Conservation (phyloP, 768 basidiomycete species). For the Mycena polygramma region DNA sequence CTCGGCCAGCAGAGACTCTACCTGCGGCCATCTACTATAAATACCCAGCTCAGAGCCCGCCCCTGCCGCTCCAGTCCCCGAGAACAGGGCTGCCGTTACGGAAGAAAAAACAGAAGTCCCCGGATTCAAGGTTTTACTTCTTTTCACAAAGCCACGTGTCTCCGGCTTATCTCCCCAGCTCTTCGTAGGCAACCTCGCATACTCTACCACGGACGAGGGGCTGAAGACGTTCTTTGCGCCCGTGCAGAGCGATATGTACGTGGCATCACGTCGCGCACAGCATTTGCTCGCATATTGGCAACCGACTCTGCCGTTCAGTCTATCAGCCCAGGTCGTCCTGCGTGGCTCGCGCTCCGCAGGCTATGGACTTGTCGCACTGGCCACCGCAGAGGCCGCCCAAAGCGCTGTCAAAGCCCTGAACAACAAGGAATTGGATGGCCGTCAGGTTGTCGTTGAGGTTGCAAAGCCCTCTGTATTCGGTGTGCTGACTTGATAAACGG, state of each 20-base stretch:
- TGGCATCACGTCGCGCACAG: conserved; percentile 57
- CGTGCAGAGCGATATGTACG: conserved; percentile 89
- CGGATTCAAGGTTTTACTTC: conserved; percentile 79
- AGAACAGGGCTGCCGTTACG: conserved; percentile 86
- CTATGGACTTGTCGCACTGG: conserved; percentile 92
- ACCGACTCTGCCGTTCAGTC: conserved; percentile 56
- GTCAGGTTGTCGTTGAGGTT: conserved; percentile 90
- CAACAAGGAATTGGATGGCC: conserved; percentile 91
- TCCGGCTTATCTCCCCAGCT: conserved; percentile 62
- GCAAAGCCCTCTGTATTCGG: conserved; percentile 93
- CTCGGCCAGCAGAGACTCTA: too few relatives aligned
- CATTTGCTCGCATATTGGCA: conserved; percentile 51
- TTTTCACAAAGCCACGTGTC: conserved; percentile 37
- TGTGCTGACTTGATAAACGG: too few relatives aligned
- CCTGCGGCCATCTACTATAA: conserved; percentile 62
- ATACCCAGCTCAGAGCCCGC: conserved; percentile 73
- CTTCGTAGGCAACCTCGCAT: conserved; percentile 96
- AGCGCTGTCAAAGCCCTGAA: conserved; percentile 88
- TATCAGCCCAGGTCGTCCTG: conserved; percentile 88
- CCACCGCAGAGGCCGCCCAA: conserved; percentile 85
- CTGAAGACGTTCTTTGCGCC: conserved; percentile 95
- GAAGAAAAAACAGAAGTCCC: conserved; percentile 78
- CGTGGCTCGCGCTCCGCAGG: too few relatives aligned
- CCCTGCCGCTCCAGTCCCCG: conserved; percentile 86
- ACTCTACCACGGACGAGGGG: conserved; percentile 93